A percentile compares a stretch with the other conserved stretches of the same genome.
Evolutionary conservation across 2,329 filamentous ascomycete species (phyloP).

Genomic region (Neurospora sp.): DNA sequence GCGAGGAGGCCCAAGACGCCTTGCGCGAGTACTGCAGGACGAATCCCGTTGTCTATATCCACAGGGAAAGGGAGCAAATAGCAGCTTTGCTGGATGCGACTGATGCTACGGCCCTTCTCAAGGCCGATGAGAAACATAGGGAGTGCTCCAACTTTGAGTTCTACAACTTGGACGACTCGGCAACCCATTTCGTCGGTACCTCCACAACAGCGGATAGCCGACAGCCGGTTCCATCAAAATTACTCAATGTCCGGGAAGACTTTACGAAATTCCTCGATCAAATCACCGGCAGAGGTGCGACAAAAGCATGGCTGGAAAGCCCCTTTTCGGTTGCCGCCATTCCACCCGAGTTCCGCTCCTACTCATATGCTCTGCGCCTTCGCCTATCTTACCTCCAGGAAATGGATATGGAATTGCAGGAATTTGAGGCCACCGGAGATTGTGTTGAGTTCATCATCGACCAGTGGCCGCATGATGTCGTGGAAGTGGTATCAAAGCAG

Average conservation of each 20-base stretch:
- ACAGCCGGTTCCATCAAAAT: constrained; percentile 43
- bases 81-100: constrained; percentile 44
- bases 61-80: constrained; percentile 55
- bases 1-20: constrained; percentile 46
- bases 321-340: constrained; percentile 51
- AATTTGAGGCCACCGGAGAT: constrained; percentile 49
- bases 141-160: constrained; percentile 62
- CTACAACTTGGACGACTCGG: constrained; percentile 51
- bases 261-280: constrained; percentile 50
- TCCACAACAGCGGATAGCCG: constrained; percentile 14
- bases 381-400: constrained; percentile 48
- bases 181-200: constrained; percentile 21
- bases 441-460: constrained; percentile 52
- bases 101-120: constrained; percentile 47
- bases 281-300: constrained; percentile 42
- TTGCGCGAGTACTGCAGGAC: constrained; percentile 51
- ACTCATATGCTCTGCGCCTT: constrained; percentile 55
- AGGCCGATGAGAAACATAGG: constrained; percentile 46
- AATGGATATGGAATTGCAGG: constrained; percentile 38
- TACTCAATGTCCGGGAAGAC: constrained; percentile 51
- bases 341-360: constrained; percentile 45
- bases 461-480: constrained; percentile 40
- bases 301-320: constrained; percentile 44
- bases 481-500: constrained; percentile 41
- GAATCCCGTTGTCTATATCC: constrained; percentile 61